Conservation (phyloP, 2,329 filamentous ascomycete species). For the Lachnellula cervina region DNA sequence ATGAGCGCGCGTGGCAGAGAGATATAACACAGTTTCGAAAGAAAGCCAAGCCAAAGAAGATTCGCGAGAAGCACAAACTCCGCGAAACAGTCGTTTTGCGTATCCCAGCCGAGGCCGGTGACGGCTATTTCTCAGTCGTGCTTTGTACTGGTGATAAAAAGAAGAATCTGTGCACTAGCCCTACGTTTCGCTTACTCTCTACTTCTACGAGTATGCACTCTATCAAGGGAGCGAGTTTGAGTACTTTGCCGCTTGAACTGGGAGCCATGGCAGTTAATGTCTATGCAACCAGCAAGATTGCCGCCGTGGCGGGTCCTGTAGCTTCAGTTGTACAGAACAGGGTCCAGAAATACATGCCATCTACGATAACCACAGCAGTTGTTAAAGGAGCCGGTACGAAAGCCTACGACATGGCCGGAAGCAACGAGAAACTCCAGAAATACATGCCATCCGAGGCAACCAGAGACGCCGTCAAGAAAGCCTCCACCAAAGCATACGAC, state of each 20-base stretch:
- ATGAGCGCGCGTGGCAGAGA: slow-evolving; percentile 63
- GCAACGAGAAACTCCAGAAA: slow-evolving; percentile 25
- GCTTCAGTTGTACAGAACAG: slow-evolving; percentile 39
- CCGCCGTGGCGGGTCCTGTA: slow-evolving; percentile 40
- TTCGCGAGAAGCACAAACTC: slow-evolving; percentile 44
- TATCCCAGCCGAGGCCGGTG: slow-evolving; percentile 56
- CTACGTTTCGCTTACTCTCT: slow-evolving; percentile 65
- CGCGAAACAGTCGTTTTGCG: slow-evolving; percentile 61
- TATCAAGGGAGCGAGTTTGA: slow-evolving; percentile 59
- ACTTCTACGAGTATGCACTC: slow-evolving; percentile 57
- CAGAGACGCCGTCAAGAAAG: neutral
- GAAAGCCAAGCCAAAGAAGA: slow-evolving; percentile 39
- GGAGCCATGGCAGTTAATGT: slow-evolving; percentile 52
- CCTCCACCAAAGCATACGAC: neutral
- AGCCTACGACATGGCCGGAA: neutral
- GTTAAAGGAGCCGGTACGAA: neutral
- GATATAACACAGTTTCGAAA: slow-evolving; percentile 61
- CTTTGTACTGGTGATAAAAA: slow-evolving; percentile 52
- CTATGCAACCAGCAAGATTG: slow-evolving; percentile 36
- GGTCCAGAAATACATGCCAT: slow-evolving; percentile 32
- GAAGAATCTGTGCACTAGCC: slow-evolving; percentile 59
- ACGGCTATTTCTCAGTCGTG: slow-evolving; percentile 66
- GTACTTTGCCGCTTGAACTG: slow-evolving; percentile 60
- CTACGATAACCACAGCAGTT: neutral
- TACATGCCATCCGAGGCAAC: slow-evolving; percentile 20